Percentiles rank a stretch among this genome's conserved stretches.
phyloP scores from a whole-genome alignment of 192 early-diverging fungal species.

The Umbelopsis sp. region DNA sequence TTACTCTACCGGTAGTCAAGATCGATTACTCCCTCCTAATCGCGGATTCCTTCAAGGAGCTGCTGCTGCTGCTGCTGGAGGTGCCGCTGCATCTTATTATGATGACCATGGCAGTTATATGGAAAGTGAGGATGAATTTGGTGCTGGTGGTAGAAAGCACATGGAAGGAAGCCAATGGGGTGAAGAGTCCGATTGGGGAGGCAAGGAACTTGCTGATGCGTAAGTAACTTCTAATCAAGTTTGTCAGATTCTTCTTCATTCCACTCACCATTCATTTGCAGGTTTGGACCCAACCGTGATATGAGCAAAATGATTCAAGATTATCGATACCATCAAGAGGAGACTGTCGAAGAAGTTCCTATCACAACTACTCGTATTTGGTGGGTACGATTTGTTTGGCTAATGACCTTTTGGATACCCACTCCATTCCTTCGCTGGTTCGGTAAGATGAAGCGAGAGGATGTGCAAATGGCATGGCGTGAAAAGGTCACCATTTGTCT shows the following conservation, averaged over 20 bases:
- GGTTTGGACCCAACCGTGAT: constrained; percentile 45
- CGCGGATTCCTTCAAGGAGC: background rate
- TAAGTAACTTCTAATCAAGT: constrained; percentile 23
- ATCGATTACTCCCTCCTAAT: background rate
- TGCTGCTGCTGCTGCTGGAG: background rate
- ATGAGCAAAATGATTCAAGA: constrained; percentile 48
- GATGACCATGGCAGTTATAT: constrained; percentile 41
- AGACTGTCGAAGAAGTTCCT: constrained; percentile 56
- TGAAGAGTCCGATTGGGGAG: constrained; percentile 50
- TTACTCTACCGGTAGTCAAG: constrained; percentile 6
- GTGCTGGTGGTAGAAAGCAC: constrained; percentile 4
- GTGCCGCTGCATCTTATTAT: constrained; percentile 25
- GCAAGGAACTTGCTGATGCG: constrained; percentile 43
- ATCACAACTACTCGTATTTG: constrained; percentile 51
- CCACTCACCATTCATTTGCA: constrained; percentile 24
- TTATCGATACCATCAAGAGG: constrained; percentile 36
- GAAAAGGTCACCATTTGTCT: constrained; percentile 90
- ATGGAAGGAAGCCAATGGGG: constrained; percentile 45
- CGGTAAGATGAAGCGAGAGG: constrained; percentile 85
- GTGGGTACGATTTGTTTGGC: constrained; percentile 84
- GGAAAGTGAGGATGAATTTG: constrained; percentile 44
- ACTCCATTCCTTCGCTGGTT: constrained; percentile 56
- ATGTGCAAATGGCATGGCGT: constrained; percentile 96
- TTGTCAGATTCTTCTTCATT: background rate
- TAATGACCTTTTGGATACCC: constrained; percentile 86